These are phyloP conservation scores for Sphaerulina vaccinii DNA, from an alignment of 2,329 filamentous ascomycete species.

Conservation along the genomic window DNA sequence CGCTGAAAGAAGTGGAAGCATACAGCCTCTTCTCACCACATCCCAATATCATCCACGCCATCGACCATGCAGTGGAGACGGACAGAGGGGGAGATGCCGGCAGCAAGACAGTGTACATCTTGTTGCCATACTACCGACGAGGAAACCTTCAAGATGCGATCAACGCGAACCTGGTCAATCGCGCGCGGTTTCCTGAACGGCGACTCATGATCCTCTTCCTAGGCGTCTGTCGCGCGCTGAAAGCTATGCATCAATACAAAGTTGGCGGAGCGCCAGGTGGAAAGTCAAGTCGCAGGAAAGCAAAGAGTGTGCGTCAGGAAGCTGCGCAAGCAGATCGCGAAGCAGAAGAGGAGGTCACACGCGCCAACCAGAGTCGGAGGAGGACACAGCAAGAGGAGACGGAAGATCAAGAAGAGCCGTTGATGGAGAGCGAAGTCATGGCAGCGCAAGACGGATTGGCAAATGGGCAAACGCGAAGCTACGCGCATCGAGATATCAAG, in stretches of 20 bases:
- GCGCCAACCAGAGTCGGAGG: constrained; percentile 49
- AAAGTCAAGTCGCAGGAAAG: constrained; percentile 52
- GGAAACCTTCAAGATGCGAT: constrained; percentile 98
- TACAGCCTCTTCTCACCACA: constrained; percentile 85
- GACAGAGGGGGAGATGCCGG: constrained; percentile 62
- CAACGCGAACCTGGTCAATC: constrained; percentile 97
- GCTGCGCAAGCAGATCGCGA: constrained; percentile 55
- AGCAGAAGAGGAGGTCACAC: constrained; percentile 45
- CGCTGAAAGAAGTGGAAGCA: constrained; percentile 95
- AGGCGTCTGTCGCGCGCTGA: constrained; percentile 83
- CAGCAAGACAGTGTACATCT: constrained; percentile 92
- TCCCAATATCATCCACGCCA: constrained; percentile 79
- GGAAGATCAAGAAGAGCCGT: constrained; percentile 73
- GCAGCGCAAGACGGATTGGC: constrained; percentile 65
- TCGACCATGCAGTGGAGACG: constrained; percentile 78
- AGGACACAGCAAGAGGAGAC: constrained; percentile 39
- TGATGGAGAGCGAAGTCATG: constrained; percentile 72
- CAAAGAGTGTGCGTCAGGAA: constrained; percentile 55
- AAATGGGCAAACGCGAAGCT: constrained; percentile 70
- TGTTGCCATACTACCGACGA: constrained; percentile 90
- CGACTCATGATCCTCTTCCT: constrained; percentile 86
- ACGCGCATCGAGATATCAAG: constrained; percentile 96
- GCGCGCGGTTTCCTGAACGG: constrained; percentile 83
- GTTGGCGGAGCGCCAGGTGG: constrained; percentile 58
- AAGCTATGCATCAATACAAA: constrained; percentile 86